Evolutionary conservation across 148 eudicot species (phyloP), one percentile per base, ranked within the genome.

Genomic region (Euryodendron excelsum): DNA sequence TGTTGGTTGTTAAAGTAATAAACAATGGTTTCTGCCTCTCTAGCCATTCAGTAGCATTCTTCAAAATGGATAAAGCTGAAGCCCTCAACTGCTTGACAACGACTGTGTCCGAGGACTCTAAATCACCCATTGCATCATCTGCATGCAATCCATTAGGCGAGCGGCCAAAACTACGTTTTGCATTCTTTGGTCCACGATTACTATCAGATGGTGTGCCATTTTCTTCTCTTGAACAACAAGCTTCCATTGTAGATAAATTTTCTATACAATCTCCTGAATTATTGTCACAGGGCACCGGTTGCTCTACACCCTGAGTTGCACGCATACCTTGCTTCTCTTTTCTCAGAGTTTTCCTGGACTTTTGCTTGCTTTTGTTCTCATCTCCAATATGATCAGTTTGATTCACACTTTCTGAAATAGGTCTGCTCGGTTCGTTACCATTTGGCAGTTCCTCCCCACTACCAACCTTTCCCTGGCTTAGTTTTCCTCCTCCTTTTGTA

Each of bases 11-110:
- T 80, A 89, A 76, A 50, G 45, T 58, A 50, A 73, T 34, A 76
- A 91, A 78, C 33, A 80, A 67, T 27, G 98, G 99, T 72, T 79
- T 89, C 44, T 85, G 79, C 82, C 86, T 91, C 78, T 93, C 91
- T 20, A 92, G 67, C 89, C 88, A 96, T 55, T 84, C 91, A 69
- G 75, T 81, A 59, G 89, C 90, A 64, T 86, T 81, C 86, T 87
- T 81, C 25, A 78, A 77, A 41, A 89, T 74, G 62, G 90, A 82
- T 52, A 84, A 62, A 36, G 85, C 83, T 61, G 71, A 86, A 30
- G 76, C 83, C 76, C 81, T 88, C 78, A 93, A 59, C 75, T 62
- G 81, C 75, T 81, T 84, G 78, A 88, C 75, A 59, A 84, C 77
- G 39, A 80, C 36, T 23, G 87, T 59, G 74, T 82, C 70, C 27